Base-by-base conservation (phyloP, 805 yeast genomes). In the Cyberlindnera euphorbiae region DNA sequence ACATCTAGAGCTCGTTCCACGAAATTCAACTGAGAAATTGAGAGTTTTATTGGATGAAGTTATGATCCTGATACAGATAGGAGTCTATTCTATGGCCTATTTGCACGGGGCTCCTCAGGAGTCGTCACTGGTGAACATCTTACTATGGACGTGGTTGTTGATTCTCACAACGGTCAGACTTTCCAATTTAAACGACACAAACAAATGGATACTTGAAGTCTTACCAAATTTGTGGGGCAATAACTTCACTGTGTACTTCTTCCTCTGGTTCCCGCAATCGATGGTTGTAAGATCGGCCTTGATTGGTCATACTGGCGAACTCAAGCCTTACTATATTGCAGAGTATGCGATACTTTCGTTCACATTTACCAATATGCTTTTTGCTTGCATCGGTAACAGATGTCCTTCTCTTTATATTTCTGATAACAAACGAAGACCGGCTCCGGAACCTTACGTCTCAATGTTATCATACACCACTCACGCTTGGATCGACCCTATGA, bases 401-500 rank as follows among this genome's bases (percentile, higher is more conserved):
- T 79, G 86, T 12, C 79, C 77, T 31, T 58, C 44, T n/a, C 44
- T 77, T 19, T 77, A 74, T 51, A 56, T 64, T 31, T 71, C 80
- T 6, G 71, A 73, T 34, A 67, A 71, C 33, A 73, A 74, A 5
- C 62, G 71, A 10, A 63, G 49, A 2, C 90, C 97, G 8, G 84
- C 96, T 2, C 80, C 84, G 0, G 97, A 90, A 60, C 75, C 79
- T 21, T 63, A 67, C 4, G 64, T 88, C 7, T 69, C 81, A 17
- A 58, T 93, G 33, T 69, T 83, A 42, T 57, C 75, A 5, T 71
- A 79, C 38, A 59, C 79, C 43, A 66, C 85, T 2, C 93, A 83
- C 67, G 64, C 79, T 17, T 93, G 95, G 95, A 62, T 87, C 28
- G 77, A 82, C 52, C 65, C 70, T 9, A 69, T 89, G 69, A 70